Evolutionary conservation across 495 filamentous ascomycete species (phyloP).

Genomic region (Lasiosphaeria hispida): DNA sequence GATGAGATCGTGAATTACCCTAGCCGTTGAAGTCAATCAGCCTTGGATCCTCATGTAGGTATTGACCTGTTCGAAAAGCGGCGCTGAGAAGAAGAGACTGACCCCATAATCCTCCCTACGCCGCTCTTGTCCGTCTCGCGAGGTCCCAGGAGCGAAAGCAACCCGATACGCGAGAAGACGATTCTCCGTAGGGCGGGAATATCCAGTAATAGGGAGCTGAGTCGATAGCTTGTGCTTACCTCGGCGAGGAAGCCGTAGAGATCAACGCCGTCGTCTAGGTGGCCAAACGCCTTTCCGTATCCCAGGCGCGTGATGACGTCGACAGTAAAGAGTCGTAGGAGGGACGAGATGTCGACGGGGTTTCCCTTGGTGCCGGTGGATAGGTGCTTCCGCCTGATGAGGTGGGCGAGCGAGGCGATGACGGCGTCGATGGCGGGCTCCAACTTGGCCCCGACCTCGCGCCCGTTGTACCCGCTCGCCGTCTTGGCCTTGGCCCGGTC

Average conservation of each 20-base stretch:
- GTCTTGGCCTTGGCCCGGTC: constrained; percentile 27
- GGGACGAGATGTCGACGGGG: constrained; percentile 37
- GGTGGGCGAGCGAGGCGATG: constrained; percentile 31
- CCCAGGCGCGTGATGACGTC: constrained; percentile 48
- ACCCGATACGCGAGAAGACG: constrained; percentile 1
- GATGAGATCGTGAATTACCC: constrained; percentile 7
- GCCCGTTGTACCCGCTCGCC: constrained; percentile 38
- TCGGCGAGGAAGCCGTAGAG: constrained; percentile 2
- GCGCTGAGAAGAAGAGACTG: too few species aligned
- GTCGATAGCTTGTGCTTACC: background rate
- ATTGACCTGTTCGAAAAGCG: too few species aligned
- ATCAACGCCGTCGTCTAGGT: constrained; percentile 15
- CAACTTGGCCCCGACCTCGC: constrained; percentile 25
- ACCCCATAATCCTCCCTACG: constrained; percentile 10
- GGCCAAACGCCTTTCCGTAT: constrained; percentile 49
- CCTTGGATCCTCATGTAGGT: too few species aligned
- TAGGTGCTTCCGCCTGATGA: constrained; percentile 40
- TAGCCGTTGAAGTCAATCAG: too few species aligned
- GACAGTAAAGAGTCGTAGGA: constrained; percentile 41
- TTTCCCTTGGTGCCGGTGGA: constrained; percentile 26
- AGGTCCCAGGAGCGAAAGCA: constrained; percentile 1
- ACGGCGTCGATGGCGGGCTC: constrained; percentile 31
- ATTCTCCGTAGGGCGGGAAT: constrained; percentile 7
- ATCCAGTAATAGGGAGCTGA: background rate
- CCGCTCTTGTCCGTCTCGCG: constrained; percentile 8